A percentile compares a stretch with the other conserved stretches of the same genome.
Conservation (phyloP, 495 filamentous ascomycete genomes). For the Neurospora sp. region DNA sequence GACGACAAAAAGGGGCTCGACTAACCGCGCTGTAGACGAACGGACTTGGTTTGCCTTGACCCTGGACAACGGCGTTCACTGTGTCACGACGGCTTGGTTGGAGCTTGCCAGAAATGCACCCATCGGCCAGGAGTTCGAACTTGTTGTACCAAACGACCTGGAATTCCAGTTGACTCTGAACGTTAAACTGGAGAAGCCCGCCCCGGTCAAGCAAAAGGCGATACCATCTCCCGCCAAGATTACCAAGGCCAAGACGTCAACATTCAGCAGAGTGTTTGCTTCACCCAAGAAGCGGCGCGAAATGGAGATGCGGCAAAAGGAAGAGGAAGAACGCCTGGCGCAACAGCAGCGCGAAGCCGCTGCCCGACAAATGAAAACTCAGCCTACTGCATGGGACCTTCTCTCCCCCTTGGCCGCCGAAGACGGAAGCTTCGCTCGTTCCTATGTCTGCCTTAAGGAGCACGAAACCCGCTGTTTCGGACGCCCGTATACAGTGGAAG, state of each 20-base stretch:
- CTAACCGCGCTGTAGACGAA: slow-evolving; percentile 52
- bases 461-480: slow-evolving; percentile 82
- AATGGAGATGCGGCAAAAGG: slow-evolving; percentile 68
- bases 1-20: not conserved
- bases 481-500: slow-evolving; percentile 73
- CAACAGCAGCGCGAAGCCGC: slow-evolving; percentile 59
- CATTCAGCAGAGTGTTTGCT: slow-evolving; percentile 85
- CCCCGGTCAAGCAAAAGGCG: slow-evolving; percentile 34
- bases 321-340: slow-evolving; percentile 58
- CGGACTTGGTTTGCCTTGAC: slow-evolving; percentile 88
- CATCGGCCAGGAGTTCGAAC: slow-evolving; percentile 96
- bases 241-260: slow-evolving; percentile 58
- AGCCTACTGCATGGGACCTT: slow-evolving; percentile 73
- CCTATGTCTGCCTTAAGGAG: slow-evolving; percentile 87
- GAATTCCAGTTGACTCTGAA: slow-evolving; percentile 97
- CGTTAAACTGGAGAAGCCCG: slow-evolving; percentile 80
- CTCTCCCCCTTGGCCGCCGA: slow-evolving; percentile 75
- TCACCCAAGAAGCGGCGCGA: slow-evolving; percentile 94
- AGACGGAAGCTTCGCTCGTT: slow-evolving; percentile 86
- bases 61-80: slow-evolving; percentile 93
- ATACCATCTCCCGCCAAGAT: slow-evolving; percentile 49
- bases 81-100: slow-evolving; percentile 91
- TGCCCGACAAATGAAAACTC: slow-evolving; percentile 43
- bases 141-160: slow-evolving; percentile 90
- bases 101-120: slow-evolving; percentile 88